phyloP scores from a whole-genome alignment of 371 early-diverging fungal genomes.

The Nematocida displodere region DNA sequence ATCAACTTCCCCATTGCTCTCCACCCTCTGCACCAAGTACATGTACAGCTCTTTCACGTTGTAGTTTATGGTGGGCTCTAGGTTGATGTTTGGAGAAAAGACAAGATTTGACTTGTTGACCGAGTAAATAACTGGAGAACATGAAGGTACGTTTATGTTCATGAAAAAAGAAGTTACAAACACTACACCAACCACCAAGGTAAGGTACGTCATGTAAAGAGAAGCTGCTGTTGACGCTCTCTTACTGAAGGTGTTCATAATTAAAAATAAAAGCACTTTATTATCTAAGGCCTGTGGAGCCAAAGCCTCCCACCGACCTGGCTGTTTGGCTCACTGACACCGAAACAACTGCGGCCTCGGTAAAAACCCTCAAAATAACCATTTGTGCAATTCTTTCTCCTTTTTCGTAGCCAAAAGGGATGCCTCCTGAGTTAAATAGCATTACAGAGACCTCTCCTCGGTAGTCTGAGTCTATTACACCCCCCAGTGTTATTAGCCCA shows the following conservation, averaged over 20 bases:
- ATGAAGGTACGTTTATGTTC: background rate
- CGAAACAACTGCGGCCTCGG: constrained; percentile 73
- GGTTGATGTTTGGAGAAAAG: constrained; percentile 44
- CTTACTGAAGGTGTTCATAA: constrained; percentile 35
- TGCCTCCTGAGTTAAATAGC: constrained; percentile 76
- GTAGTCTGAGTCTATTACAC: constrained; percentile 90
- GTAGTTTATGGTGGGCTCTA: constrained; percentile 20
- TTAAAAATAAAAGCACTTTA: constrained; percentile 9
- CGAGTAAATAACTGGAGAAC: background rate
- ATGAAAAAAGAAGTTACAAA: background rate
- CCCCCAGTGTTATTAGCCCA: constrained; percentile 83
- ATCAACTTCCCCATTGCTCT: background rate
- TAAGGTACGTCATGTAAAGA: background rate
- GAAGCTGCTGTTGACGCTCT: constrained; percentile 1
- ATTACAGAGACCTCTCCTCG: constrained; percentile 69
- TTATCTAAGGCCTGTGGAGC: constrained; percentile 73
- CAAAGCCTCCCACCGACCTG: constrained; percentile 81
- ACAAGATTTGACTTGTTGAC: background rate
- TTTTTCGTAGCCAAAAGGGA: constrained; percentile 66
- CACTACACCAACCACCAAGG: background rate
- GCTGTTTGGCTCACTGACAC: constrained; percentile 71
- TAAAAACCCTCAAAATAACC: constrained; percentile 75
- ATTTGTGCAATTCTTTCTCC: constrained; percentile 95
- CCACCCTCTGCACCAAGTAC: constrained; percentile 35
- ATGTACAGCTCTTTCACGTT: constrained; percentile 43